Percentiles rank a stretch among this genome's conserved stretches.
Evolutionary conservation across 1,139 yeast species (phyloP).

Genomic region (Saccharomyces hybrid): DNA sequence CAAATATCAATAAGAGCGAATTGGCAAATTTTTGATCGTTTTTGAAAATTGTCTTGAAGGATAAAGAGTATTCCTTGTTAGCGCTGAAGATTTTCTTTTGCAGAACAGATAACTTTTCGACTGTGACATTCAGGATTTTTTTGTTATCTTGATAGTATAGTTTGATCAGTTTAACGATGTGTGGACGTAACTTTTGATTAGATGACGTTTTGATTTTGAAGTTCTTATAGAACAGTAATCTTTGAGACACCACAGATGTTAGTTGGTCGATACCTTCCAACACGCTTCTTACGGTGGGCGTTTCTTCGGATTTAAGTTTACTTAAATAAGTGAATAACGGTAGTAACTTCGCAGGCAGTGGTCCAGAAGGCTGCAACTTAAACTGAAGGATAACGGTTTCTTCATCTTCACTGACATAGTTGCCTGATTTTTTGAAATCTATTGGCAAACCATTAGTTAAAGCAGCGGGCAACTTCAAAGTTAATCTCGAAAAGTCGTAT

Average conservation of each 20-base stretch:
- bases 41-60: slow-evolving; percentile 52
- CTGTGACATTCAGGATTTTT: slow-evolving; percentile 38
- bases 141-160: slow-evolving; percentile 42
- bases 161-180: slow-evolving; percentile 31
- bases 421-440: slow-evolving; percentile 17
- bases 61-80: slow-evolving; percentile 35
- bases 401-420: background rate
- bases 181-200: slow-evolving; percentile 7
- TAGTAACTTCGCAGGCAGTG: slow-evolving; percentile 28
- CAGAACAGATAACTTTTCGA: slow-evolving; percentile 41
- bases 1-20: slow-evolving; percentile 49
- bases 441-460: slow-evolving; percentile 13
- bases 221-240: slow-evolving; percentile 33
- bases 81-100: slow-evolving; percentile 46
- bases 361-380: slow-evolving; percentile 5
- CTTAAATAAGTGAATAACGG: slow-evolving; percentile 29
- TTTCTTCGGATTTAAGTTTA: slow-evolving; percentile 24
- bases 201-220: slow-evolving; percentile 12
- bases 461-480: slow-evolving; percentile 42
- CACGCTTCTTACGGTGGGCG: slow-evolving; percentile 27
- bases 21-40: slow-evolving; percentile 49
- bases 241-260: slow-evolving; percentile 42
- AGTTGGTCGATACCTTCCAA: slow-evolving; percentile 40
- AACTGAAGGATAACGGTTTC: background rate
- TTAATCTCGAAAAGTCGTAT: slow-evolving; percentile 56